Percentiles rank a stretch among this genome's conserved stretches.
phyloP scores from a whole-genome alignment of 129 eudicot genomes.

The Glebionis coronaria region DNA sequence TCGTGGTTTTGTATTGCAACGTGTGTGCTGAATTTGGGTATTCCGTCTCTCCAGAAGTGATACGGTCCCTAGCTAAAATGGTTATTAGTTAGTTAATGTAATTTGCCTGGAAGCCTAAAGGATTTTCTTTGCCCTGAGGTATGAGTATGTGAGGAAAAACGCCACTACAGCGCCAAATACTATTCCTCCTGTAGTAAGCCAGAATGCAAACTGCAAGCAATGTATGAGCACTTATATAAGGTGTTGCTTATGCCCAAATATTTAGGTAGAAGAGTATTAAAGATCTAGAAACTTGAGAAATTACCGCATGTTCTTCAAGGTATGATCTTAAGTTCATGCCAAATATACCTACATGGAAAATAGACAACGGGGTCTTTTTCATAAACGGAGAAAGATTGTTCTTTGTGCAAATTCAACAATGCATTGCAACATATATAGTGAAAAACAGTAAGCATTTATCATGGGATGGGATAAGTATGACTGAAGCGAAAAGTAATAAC shows the following conservation, averaged over 20 bases:
- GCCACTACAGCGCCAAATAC: constrained; percentile 73
- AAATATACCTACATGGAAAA: constrained; percentile 66
- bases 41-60: constrained; percentile 1
- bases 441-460: not conserved
- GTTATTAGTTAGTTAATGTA: constrained; percentile 16
- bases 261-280: not conserved
- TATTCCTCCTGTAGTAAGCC: constrained; percentile 90
- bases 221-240: not conserved
- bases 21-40: constrained; percentile 4
- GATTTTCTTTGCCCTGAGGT: constrained; percentile 74
- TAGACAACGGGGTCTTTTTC: not conserved
- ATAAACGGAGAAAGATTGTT: not conserved
- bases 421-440: not conserved
- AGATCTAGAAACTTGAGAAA: constrained; percentile 18
- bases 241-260: not conserved
- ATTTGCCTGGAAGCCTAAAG: constrained; percentile 35
- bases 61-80: not conserved
- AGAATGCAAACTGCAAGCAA: constrained; percentile 80
- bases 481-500: constrained; percentile 32
- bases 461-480: constrained; percentile 5
- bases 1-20: constrained; percentile 16
- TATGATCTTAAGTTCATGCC: constrained; percentile 99
- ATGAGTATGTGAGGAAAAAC: constrained; percentile 72
- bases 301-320: constrained; percentile 88
- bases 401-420: not conserved